Evolutionary conservation across 2,329 filamentous ascomycete species (phyloP), one percentile per base, ranked within the genome.

Genomic region (Calonectria pseudoreteaudii): DNA sequence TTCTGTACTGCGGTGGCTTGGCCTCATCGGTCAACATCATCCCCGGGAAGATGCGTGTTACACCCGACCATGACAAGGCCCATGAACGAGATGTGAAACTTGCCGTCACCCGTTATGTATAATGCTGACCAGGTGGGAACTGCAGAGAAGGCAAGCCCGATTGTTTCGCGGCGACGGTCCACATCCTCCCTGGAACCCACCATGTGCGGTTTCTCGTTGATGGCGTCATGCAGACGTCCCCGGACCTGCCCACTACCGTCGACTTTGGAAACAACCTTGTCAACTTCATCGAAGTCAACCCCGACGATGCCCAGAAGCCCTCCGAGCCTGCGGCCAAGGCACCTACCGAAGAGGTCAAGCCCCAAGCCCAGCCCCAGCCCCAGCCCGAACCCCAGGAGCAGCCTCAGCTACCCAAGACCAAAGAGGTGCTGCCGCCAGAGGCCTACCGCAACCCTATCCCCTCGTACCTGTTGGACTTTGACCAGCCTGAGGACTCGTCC

Each of bases 261-360:
- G 97, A 99, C 84, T 98, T 97, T 84, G 97, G 95, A 77, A 98
- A 98, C 86, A 98, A 98, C 82, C 89, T 99, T 23, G 96, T 99
- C 85, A 99, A 99, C 86, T 99, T 98, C 83, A 95, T 99, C 81
- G 97, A 99, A 86, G 94, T 98, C 75, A 94, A 91, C 80, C 92
- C 94, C 44, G 93, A 95, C 70, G 93, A 96, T 81, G 85, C 93
- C 82, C 7, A 82, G 52, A 81, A 84, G 20, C 77, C 83, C 20
- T 84, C 71, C 11, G 70, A 72, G 34, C 71, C 73, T 14, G 69
- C 74, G 13, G 53, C 73, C 30, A 68, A 73, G 47, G 50, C 73
- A 31, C 66, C 66, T 20, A 20, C 56, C n/a, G 76, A 74, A 47
- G 38, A 65, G 53, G 41, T 28, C 34, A 56, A 75, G 53, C 60